These are phyloP conservation scores for Kodamaea sp. DNA, from an alignment of 1,139 yeast species.

Conservation along the genomic window DNA sequence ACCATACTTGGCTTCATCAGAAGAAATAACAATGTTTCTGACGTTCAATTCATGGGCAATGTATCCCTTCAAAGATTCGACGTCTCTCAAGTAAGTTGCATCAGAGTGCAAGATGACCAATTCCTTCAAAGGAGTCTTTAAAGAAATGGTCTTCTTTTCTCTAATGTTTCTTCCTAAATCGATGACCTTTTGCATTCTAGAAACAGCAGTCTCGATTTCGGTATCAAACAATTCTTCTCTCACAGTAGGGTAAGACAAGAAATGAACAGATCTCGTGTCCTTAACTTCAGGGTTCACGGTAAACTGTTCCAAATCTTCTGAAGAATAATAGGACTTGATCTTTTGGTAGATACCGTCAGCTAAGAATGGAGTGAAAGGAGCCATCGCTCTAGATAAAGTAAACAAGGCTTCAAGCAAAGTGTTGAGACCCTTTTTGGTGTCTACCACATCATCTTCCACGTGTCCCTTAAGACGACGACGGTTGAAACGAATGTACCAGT, in stretches of 20 bases:
- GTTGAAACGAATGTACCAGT: conserved; percentile 98
- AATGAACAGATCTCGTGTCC: conserved; percentile 87
- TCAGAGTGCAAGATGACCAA: conserved; percentile 86
- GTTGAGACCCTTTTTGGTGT: conserved; percentile 83
- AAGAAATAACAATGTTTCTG: conserved; percentile 81
- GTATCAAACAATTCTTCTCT: conserved; percentile 80
- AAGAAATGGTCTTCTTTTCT: conserved; percentile 90
- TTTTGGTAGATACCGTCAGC: conserved; percentile 87
- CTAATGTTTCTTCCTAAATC: conserved; percentile 95
- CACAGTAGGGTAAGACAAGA: conserved; percentile 85
- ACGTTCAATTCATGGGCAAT: conserved; percentile 90
- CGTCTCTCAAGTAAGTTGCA: conserved; percentile 69
- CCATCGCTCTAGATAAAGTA: conserved; percentile 92
- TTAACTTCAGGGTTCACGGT: conserved; percentile 41
- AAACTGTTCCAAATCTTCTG: conserved; percentile 48
- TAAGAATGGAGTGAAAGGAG: conserved; percentile 97
- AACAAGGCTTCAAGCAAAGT: conserved; percentile 88
- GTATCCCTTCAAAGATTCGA: conserved; percentile 75
- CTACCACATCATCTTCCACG: conserved; percentile 72
- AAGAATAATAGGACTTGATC: conserved; percentile 61
- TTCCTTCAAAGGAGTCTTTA: conserved; percentile 92
- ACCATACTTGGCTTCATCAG: conserved; percentile 89
- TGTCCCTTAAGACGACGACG: conserved; percentile 96
- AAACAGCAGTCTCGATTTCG: conserved; percentile 77
- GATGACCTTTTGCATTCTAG: conserved; percentile 96